phyloP scores from a whole-genome alignment of 371 early-diverging fungal species.

The Umbelopsis sp. region DNA sequence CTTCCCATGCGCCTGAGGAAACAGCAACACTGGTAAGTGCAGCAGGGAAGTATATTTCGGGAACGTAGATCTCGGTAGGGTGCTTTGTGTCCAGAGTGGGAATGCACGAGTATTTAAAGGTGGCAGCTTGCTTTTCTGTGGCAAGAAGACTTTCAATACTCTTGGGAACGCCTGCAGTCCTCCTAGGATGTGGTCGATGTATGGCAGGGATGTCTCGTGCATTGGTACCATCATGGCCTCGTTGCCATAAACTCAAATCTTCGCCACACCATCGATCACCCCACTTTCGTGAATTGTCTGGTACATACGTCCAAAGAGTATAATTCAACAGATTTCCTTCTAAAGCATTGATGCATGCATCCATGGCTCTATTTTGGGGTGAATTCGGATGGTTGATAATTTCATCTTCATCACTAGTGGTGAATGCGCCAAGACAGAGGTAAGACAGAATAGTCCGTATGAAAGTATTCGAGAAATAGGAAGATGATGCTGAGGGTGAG shows the following conservation, averaged over 20 bases:
- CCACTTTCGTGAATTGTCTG: conserved; percentile 60
- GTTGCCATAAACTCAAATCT: conserved; percentile 60
- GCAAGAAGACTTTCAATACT: conserved; percentile 34
- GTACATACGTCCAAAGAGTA: conserved; percentile 71
- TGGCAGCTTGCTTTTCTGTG: conserved; percentile 28
- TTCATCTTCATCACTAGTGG: background rate
- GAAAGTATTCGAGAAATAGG: background rate
- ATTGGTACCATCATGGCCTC: conserved; percentile 24
- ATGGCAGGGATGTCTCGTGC: conserved; percentile 31
- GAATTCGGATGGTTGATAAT: conserved; percentile 32
- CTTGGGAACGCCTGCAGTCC: conserved; percentile 39
- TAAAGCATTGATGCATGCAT: conserved; percentile 68
- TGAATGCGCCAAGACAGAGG: conserved; percentile 15
- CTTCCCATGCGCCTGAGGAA: conserved; percentile 24
- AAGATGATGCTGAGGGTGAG: background rate
- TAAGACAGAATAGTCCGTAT: background rate
- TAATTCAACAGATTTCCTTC: conserved; percentile 65
- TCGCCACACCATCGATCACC: conserved; percentile 81
- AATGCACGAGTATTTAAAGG: conserved; percentile 25
- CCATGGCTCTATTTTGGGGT: conserved; percentile 68
- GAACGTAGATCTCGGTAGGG: conserved; percentile 49
- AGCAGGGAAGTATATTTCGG: conserved; percentile 42
- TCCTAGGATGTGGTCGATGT: conserved; percentile 41
- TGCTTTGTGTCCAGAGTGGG: conserved; percentile 20
- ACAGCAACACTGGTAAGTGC: conserved; percentile 19